phyloP scores from a whole-genome alignment of 176 grass and related monocot genomes.

The Aegilops longissima region DNA sequence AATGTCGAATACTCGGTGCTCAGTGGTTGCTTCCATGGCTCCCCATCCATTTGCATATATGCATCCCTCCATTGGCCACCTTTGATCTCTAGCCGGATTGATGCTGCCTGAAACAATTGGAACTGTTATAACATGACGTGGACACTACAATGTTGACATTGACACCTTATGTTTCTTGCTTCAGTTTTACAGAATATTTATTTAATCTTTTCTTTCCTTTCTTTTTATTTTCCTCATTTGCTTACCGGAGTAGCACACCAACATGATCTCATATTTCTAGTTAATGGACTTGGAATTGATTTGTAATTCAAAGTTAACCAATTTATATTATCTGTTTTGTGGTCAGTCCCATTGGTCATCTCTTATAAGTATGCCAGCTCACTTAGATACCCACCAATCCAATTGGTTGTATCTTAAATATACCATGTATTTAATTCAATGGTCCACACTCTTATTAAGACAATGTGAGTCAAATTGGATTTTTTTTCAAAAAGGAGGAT shows the following conservation, averaged over 20 bases:
- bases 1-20: slow-evolving; percentile 69
- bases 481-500: too few species aligned
- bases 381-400: too few species aligned
- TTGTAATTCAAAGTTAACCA: neutral
- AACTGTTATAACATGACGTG: neutral
- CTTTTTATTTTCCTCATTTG: neutral
- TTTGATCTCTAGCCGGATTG: slow-evolving; percentile 93
- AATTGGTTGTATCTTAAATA: too few species aligned
- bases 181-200: neutral
- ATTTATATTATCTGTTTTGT: neutral
- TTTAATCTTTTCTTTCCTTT: neutral
- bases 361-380: too few species aligned
- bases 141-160: neutral
- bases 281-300: neutral
- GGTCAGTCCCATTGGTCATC: neutral
- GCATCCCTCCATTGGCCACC: slow-evolving; percentile 75
- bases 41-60: slow-evolving; percentile 99
- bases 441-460: too few species aligned
- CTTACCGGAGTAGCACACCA: neutral
- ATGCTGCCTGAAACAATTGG: slow-evolving; percentile 60
- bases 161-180: neutral
- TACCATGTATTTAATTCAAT: too few species aligned
- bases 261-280: neutral
- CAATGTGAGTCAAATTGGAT: too few species aligned
- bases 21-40: slow-evolving; percentile 96